Conservation (phyloP, 257 asterid genomes). For the Przewalskia tangutica region DNA sequence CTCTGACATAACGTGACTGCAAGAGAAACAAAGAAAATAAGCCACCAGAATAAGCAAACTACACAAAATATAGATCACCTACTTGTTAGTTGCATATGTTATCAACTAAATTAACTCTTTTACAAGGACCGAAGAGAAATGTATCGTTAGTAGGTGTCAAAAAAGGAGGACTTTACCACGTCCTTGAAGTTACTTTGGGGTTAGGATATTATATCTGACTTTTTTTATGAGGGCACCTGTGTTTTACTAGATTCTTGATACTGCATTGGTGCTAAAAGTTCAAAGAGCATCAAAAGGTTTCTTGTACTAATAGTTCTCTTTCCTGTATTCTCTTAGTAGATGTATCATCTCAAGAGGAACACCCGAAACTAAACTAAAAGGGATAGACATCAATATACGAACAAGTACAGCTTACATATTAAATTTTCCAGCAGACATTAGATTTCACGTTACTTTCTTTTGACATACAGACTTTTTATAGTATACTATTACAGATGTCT, state of each 20-base stretch:
- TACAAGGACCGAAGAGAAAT: background rate
- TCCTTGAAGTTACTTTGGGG: background rate
- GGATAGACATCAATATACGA: background rate
- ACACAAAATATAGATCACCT: background rate
- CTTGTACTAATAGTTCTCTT: background rate
- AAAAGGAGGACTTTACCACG: background rate
- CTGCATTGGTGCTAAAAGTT: background rate
- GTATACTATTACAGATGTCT: background rate
- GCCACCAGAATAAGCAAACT: background rate
- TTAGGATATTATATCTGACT: background rate
- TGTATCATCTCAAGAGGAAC: background rate
- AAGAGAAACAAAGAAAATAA: background rate
- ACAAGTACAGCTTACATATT: background rate
- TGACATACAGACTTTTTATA: background rate
- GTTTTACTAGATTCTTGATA: background rate
- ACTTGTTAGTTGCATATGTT: background rate
- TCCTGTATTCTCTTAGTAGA: background rate
- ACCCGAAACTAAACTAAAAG: background rate
- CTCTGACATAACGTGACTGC: constrained; percentile 67
- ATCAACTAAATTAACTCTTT: background rate
- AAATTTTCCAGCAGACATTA: background rate
- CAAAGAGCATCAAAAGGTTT: background rate
- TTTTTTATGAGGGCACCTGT: background rate
- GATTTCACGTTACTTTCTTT: background rate
- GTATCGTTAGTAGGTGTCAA: background rate